These are phyloP conservation scores for Cryptosporidium muris DNA, from an alignment of 169 alveolate species.

Conservation along the genomic window DNA sequence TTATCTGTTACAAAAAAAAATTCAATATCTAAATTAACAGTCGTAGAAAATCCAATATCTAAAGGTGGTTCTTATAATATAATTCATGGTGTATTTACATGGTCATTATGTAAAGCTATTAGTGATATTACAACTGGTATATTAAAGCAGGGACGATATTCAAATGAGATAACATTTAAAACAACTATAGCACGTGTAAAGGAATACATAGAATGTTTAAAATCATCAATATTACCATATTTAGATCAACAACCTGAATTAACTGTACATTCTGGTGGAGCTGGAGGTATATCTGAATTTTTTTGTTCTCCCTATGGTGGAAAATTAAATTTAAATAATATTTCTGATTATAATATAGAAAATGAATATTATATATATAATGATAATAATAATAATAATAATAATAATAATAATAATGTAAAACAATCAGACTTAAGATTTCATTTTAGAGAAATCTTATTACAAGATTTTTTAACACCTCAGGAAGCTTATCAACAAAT, in stretches of 20 bases:
- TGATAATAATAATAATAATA: neutral
- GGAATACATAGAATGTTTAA: conserved; percentile 77
- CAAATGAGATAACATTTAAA: conserved; percentile 76
- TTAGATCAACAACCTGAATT: conserved; percentile 81
- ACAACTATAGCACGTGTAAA: conserved; percentile 78
- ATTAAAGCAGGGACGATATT: conserved; percentile 77
- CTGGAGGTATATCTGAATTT: conserved; percentile 78
- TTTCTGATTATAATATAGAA: conserved; percentile 2
- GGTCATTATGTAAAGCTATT: conserved; percentile 77
- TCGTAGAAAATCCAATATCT: conserved; percentile 28
- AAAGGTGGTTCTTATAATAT: conserved; percentile 77
- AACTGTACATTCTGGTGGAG: conserved; percentile 83
- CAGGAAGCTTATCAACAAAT: conserved; percentile 54
- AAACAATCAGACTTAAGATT: too few relatives aligned
- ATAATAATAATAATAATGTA: conserved; percentile 22
- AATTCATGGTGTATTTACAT: conserved; percentile 86
- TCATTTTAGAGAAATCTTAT: neutral
- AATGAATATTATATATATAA: conserved; percentile 5
- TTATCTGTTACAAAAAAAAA: conserved; percentile 70
- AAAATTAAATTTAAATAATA: conserved; percentile 17
- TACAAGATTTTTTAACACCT: conserved; percentile 51
- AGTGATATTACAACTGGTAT: conserved; percentile 76
- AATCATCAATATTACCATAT: conserved; percentile 77
- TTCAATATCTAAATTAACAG: conserved; percentile 37
- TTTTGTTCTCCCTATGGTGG: conserved; percentile 77